Evolutionary conservation across 2,329 filamentous ascomycete species (phyloP).

Genomic region (Colletotrichum salicis): DNA sequence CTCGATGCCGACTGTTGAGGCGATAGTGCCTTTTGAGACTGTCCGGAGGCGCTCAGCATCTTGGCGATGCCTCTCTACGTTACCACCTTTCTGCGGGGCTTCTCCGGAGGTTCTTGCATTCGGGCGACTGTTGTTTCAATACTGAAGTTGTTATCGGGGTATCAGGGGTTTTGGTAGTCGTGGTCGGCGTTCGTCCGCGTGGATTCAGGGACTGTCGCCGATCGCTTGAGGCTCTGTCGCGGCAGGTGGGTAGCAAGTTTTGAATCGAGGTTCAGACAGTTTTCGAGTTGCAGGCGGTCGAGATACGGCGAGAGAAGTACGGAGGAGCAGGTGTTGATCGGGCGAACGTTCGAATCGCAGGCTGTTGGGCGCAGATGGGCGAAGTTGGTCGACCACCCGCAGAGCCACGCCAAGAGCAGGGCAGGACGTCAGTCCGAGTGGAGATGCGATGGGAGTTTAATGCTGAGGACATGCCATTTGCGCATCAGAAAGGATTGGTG

Average conservation of each 20-base stretch:
- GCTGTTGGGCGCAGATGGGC: conserved; percentile 8
- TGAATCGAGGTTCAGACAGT: conserved; percentile 6
- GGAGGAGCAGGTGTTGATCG: not conserved
- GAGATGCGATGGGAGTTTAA: conserved; percentile 27
- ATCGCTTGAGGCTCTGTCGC: conserved; percentile 12
- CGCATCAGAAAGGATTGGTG: not conserved
- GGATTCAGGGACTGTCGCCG: conserved; percentile 9
- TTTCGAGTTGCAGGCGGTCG: not conserved
- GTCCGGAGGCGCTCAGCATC: conserved; percentile 66
- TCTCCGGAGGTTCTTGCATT: conserved; percentile 35
- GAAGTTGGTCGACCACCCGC: conserved; percentile 19
- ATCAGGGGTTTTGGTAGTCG: not conserved
- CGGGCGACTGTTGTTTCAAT: conserved; percentile 31
- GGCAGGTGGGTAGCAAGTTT: not conserved
- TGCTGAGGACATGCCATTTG: conserved; percentile 19
- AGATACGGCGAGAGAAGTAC: not conserved
- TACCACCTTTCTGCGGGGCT: conserved; percentile 34
- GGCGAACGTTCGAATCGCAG: conserved; percentile 1
- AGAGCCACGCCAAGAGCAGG: conserved; percentile 32
- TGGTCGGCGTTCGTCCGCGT: conserved; percentile 8
- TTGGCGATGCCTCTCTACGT: conserved; percentile 41
- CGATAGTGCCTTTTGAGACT: conserved; percentile 63
- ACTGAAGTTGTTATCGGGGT: not conserved
- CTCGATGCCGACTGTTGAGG: conserved; percentile 50
- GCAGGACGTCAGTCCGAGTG: conserved; percentile 24